A percentile compares a stretch with the other conserved stretches of the same genome.
These are phyloP conservation scores for Thalassiosira hispida DNA, from an alignment of 352 stramenopile genomes.

Conservation along the genomic window DNA sequence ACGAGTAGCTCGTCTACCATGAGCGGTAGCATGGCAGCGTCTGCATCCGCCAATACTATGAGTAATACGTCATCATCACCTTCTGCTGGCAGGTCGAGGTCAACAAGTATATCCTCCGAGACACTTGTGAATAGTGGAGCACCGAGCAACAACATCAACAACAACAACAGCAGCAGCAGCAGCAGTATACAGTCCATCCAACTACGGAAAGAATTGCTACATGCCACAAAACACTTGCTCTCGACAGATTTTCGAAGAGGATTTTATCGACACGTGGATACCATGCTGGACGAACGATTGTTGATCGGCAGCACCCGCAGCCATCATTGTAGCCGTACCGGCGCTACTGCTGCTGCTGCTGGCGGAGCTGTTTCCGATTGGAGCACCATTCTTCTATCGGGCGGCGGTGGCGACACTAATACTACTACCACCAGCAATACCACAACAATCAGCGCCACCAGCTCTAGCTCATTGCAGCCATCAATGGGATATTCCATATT, in stretches of 20 bases:
- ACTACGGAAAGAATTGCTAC: constrained; percentile 93
- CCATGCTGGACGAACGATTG: constrained; percentile 95
- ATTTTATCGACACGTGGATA: constrained; percentile 94
- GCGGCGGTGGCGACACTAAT: not conserved
- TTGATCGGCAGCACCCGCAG: constrained; percentile 87
- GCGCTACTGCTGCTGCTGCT: constrained; percentile 13
- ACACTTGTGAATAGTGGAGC: no score
- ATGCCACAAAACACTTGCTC: constrained; percentile 95
- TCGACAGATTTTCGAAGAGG: constrained; percentile 96
- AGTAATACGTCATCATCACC: no score
- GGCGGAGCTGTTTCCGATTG: no score
- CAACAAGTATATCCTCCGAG: no score
- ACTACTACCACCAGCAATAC: not conserved
- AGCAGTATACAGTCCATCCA: constrained; percentile 87
- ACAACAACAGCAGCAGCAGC: not conserved
- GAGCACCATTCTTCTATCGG: no score
- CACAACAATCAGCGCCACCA: constrained; percentile 8
- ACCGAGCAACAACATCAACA: no score
- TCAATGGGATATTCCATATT: constrained; percentile 96
- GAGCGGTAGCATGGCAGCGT: not conserved
- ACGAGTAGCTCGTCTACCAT: constrained; percentile 43
- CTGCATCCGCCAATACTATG: no score
- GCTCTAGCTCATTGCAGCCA: constrained; percentile 74
- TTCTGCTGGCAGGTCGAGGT: no score
- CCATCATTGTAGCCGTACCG: constrained; percentile 82